These are phyloP conservation scores for Penicillium sp. DNA, from an alignment of 2,329 filamentous ascomycete genomes.

Conservation along the genomic window DNA sequence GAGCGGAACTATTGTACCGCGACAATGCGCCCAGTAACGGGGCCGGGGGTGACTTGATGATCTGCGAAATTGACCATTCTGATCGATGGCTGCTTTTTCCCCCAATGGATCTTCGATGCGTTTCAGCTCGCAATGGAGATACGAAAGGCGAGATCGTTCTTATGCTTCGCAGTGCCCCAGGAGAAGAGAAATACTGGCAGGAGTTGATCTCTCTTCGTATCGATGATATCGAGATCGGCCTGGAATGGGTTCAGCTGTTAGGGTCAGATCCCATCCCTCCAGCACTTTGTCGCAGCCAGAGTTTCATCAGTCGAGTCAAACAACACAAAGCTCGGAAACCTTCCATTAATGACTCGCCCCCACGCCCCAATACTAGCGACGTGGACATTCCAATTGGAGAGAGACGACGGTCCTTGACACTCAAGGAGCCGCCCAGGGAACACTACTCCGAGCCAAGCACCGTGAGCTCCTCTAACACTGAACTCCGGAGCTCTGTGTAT, in stretches of 20 bases:
- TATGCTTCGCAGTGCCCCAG: conserved; percentile 72
- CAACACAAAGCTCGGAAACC: conserved; percentile 27
- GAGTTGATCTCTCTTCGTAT: conserved; percentile 74
- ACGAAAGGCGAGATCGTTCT: conserved; percentile 67
- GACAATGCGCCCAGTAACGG: conserved; percentile 66
- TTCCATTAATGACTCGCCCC: conserved; percentile 19
- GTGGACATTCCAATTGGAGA: conserved; percentile 60
- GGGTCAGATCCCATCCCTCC: conserved; percentile 59
- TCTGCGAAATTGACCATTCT: conserved; percentile 77
- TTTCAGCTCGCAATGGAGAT: conserved; percentile 76
- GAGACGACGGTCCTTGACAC: conserved; percentile 35
- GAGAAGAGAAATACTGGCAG: conserved; percentile 62
- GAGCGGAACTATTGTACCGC: conserved; percentile 77
- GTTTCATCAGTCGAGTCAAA: conserved; percentile 46
- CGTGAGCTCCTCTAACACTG: conserved; percentile 25
- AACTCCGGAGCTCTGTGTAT: conserved; percentile 26
- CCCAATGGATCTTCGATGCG: conserved; percentile 65
- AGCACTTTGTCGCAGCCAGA: conserved; percentile 49
- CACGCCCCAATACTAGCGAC: conserved; percentile 44
- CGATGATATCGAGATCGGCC: conserved; percentile 67
- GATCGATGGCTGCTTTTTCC: conserved; percentile 84
- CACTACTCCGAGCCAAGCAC: conserved; percentile 31
- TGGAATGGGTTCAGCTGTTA: conserved; percentile 87
- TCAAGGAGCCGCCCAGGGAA: conserved; percentile 26
- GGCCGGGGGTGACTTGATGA: conserved; percentile 74